These are phyloP conservation scores for Cladosporium sp. DNA, from an alignment of 2,329 filamentous ascomycete species.

Conservation along the genomic window DNA sequence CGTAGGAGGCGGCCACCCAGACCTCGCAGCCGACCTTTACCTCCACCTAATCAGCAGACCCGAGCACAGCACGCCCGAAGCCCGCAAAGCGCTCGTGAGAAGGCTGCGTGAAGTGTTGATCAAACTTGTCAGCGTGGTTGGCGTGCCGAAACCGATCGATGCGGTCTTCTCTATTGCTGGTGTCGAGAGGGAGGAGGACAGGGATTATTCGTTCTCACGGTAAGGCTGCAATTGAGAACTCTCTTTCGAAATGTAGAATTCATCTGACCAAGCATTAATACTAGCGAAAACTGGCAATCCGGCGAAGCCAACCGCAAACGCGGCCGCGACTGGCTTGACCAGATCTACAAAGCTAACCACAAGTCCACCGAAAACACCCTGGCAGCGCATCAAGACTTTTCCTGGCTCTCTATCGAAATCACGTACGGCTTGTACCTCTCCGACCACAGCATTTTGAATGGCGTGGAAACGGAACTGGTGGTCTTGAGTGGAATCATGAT, in stretches of 20 bases:
- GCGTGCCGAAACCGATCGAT: constrained; percentile 61
- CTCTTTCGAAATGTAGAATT: not conserved
- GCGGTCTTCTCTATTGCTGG: constrained; percentile 54
- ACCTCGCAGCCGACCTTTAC: constrained; percentile 53
- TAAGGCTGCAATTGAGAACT: constrained; percentile 1
- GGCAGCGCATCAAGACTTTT: constrained; percentile 44
- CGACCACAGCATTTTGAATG: constrained; percentile 52
- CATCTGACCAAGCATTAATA: not conserved
- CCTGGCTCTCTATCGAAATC: constrained; percentile 52
- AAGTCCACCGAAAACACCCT: constrained; percentile 36
- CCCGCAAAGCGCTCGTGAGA: constrained; percentile 47
- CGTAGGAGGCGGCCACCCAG: constrained; percentile 49
- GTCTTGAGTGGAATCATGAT: constrained; percentile 55
- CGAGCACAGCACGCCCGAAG: constrained; percentile 39
- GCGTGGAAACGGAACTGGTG: constrained; percentile 53
- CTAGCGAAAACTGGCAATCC: constrained; percentile 53
- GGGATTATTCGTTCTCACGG: constrained; percentile 52
- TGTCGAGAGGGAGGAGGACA: constrained; percentile 53
- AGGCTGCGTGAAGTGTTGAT: constrained; percentile 56
- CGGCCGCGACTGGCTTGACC: constrained; percentile 53
- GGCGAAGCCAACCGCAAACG: constrained; percentile 52
- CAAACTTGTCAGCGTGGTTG: constrained; percentile 55
- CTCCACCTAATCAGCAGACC: constrained; percentile 50
- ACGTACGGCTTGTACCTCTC: constrained; percentile 57
- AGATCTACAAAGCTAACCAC: constrained; percentile 53